Evolutionary conservation across 2,329 filamentous ascomycete species (phyloP).

Genomic region (Fonsecaea pedrosoi): DNA sequence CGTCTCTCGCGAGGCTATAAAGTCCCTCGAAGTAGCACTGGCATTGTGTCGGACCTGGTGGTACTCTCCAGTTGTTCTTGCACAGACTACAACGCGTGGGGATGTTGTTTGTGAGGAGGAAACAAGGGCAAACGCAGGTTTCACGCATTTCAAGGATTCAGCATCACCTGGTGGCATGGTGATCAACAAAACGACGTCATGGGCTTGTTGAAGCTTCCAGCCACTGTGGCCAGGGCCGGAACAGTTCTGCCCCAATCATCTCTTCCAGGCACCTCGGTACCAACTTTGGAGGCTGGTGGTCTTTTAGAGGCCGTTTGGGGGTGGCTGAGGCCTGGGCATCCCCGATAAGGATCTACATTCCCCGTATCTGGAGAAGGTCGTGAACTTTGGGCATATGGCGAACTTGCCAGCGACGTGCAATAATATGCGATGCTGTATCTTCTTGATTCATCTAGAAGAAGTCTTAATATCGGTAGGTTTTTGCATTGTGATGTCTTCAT

Average conservation of each 20-base stretch:
- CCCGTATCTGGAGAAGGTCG: not conserved
- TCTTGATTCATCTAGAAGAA: not conserved
- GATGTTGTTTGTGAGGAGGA: not conserved
- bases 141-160: conserved; percentile 5
- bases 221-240: conserved; percentile 13
- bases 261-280: not conserved
- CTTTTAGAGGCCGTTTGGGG: not conserved
- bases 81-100: not conserved
- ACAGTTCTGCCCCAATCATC: conserved; percentile 12
- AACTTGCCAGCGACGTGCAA: not conserved
- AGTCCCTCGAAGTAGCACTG: not conserved
- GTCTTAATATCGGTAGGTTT: not conserved
- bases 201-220: not conserved
- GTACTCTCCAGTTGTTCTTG: not conserved
- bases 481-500: not conserved
- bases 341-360: not conserved
- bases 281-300: not conserved
- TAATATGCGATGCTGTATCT: not conserved
- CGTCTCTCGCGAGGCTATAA: conserved; percentile 4
- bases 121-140: not conserved
- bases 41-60: not conserved
- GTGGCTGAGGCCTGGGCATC: not conserved
- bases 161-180: not conserved
- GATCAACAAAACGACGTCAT: conserved; percentile 13
- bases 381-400: not conserved